Base-by-base conservation (phyloP, 805 yeast genomes). In the Soucietia sequanensis region DNA sequence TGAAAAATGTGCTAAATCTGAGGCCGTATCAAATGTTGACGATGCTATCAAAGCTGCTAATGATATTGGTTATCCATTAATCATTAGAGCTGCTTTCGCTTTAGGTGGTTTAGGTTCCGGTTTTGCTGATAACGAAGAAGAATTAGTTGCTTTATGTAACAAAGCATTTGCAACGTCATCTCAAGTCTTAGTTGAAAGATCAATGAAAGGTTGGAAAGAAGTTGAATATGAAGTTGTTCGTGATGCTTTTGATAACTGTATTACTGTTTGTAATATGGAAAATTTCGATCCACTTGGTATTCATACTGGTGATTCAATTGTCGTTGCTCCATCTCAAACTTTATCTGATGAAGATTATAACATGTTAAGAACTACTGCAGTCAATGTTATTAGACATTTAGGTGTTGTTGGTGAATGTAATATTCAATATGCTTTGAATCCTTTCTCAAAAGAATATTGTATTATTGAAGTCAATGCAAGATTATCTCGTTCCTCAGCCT, bases 331-430 rank as follows among this genome's bases (percentile, higher is more conserved):
- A 33, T 90, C 97, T 28, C 99, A 91, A 72, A 91, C 99, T 27
- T 71, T 91, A 46, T 84, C 96, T 13, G 98, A 91, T 60, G 96
- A 87, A 61, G 99, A 91, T 56, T 91, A 90, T 71, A 87, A 91
- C 70, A 93, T 93, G 98, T 76, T 91, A 59, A 81, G 99, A 71
- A 84, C 97, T 33, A 88, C 99, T 30, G 99, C 99, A 30, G 93
- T 93, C 50, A 93, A 91, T 46, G 95, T 91, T 44, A 93, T 91
- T 50, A 82, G 98, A 65, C 99, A 91, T 60, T 74, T 91, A 54
- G 98, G 98, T 54, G 99, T 91, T 59, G 98, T 91, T 58, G 99
- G 99, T 74, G 99, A 91, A 72, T 91, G 99, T 76, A 91, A 91
- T 71, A 88, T 91, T 55, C 99, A 91, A 67, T 91, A 91, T 58